phyloP scores from a whole-genome alignment of 2,329 filamentous ascomycete species.

The Colletotrichum cuscutae region DNA sequence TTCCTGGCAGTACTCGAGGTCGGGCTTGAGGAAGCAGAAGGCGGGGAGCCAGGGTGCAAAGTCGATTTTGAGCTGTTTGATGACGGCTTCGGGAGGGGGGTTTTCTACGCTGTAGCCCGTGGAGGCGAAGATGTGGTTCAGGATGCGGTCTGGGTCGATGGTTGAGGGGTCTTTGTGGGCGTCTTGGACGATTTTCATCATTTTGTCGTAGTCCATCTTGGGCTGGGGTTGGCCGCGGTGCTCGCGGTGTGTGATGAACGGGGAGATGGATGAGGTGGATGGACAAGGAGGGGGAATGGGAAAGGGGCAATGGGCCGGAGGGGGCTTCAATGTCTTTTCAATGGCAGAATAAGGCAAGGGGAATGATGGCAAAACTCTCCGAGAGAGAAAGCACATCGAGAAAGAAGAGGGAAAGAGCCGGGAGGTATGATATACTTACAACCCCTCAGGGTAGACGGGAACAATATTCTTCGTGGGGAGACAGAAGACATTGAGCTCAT shows the following conservation, averaged over 20 bases:
- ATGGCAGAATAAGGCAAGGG: not conserved
- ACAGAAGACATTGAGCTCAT: not conserved
- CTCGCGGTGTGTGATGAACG: not conserved
- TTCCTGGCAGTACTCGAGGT: conserved; percentile 40
- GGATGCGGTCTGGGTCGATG: not conserved
- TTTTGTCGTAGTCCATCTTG: not conserved
- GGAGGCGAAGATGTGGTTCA: not conserved
- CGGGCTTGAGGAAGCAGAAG: conserved; percentile 44
- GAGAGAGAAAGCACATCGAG: not conserved
- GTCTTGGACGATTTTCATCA: not conserved
- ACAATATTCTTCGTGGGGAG: no score
- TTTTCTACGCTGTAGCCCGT: not conserved
- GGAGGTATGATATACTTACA: not conserved
- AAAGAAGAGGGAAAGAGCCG: not conserved
- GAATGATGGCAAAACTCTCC: not conserved
- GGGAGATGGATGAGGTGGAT: not conserved
- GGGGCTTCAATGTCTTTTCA: not conserved
- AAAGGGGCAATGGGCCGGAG: not conserved
- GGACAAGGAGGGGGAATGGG: not conserved
- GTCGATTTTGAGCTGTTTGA: not conserved
- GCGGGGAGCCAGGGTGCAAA: not conserved
- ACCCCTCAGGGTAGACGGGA: not conserved
- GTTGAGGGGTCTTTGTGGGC: not conserved
- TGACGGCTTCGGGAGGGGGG: not conserved
- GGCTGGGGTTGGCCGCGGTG: not conserved